phyloP scores from a whole-genome alignment of 257 asterid genomes.

The Verbascum thapsus region DNA sequence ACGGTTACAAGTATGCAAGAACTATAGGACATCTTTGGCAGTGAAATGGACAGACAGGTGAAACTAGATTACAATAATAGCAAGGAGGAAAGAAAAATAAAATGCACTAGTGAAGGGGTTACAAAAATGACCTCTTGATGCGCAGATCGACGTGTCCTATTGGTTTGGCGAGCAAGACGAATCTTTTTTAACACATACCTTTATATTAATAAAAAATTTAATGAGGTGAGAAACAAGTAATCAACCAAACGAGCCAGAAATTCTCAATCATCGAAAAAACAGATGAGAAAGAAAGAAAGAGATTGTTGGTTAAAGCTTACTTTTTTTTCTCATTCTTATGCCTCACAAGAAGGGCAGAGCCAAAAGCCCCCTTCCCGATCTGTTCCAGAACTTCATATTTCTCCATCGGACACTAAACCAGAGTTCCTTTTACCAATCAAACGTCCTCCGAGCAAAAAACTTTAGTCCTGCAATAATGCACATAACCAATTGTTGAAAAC shows the following conservation, averaged over 20 bases:
- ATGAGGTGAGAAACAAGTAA: constrained; percentile 27
- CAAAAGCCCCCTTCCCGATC: constrained; percentile 94
- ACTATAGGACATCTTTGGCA: too few species aligned
- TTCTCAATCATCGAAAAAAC: not conserved
- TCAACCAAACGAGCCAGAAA: constrained; percentile 13
- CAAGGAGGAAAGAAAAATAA: not conserved
- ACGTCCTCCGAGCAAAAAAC: constrained; percentile 14
- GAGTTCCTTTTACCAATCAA: constrained; percentile 25
- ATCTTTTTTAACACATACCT: constrained; percentile 93
- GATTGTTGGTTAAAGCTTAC: constrained; percentile 42
- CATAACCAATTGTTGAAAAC: not conserved
- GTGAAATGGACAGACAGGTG: constrained; percentile 9
- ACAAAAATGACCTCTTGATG: constrained; percentile 80
- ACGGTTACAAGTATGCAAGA: too few species aligned
- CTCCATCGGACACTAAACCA: constrained; percentile 51
- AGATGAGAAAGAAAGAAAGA: constrained; percentile 6
- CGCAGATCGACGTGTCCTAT: constrained; percentile 91
- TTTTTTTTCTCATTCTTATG: constrained; percentile 84
- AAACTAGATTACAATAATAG: not conserved
- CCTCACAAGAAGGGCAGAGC: constrained; percentile 86
- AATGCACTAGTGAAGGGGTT: constrained; percentile 10
- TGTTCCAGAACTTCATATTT: constrained; percentile 86
- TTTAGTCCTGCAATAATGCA: constrained; percentile 29
- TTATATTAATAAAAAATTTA: constrained; percentile 21
- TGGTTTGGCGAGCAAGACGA: constrained; percentile 95